phyloP scores from a whole-genome alignment of 805 yeast species.

The Schwanniomyces polymorphus region DNA sequence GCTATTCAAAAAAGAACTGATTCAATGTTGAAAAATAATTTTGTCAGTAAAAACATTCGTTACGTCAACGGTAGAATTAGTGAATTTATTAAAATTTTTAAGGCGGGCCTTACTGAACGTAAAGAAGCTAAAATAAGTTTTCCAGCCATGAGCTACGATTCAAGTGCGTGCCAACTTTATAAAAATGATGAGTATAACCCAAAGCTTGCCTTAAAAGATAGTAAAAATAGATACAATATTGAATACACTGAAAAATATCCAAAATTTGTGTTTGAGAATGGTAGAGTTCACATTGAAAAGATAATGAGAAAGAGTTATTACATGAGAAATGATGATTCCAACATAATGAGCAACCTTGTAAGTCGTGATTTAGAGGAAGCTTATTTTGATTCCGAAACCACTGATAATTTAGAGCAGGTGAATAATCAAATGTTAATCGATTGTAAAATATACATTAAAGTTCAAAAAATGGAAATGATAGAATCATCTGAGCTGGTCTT shows the following conservation, averaged over 20 bases:
- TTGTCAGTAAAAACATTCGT: conserved; percentile 18
- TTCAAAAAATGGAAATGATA: background rate
- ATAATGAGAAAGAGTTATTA: background rate
- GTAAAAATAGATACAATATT: conserved; percentile 3
- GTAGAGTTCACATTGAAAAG: background rate
- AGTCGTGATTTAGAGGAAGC: background rate
- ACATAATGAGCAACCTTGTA: background rate
- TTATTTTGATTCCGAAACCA: background rate
- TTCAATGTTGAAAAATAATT: conserved; percentile 16
- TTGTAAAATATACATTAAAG: background rate
- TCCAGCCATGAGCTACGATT: conserved; percentile 26
- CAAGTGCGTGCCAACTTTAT: conserved; percentile 20
- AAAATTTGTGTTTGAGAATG: background rate
- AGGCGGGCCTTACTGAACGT: background rate
- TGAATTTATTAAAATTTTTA: conserved; percentile 16
- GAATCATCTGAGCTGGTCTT: background rate
- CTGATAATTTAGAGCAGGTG: background rate
- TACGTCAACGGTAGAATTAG: conserved; percentile 24
- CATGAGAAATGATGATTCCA: background rate
- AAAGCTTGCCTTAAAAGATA: conserved; percentile 1
- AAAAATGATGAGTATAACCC: conserved; percentile 3
- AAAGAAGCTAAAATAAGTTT: conserved; percentile 23
- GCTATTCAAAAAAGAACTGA: conserved; percentile 12
- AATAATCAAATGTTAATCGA: background rate
- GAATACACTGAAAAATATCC: background rate